Conservation (phyloP, 768 basidiomycete species). For the Kwoniella sp. region DNA sequence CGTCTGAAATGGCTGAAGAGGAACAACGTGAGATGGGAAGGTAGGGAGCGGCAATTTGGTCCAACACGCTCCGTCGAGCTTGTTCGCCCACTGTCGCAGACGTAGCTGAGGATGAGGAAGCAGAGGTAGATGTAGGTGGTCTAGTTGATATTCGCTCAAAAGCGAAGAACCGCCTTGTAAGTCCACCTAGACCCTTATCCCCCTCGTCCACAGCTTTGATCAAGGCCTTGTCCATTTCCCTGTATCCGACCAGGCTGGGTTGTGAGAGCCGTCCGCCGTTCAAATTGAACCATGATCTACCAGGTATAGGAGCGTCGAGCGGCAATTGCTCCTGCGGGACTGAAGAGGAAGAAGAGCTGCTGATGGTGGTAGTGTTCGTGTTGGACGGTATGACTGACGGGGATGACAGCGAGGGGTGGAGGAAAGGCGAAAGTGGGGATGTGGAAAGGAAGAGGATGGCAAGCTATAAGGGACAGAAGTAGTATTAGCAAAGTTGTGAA, state of each 20-base stretch:
- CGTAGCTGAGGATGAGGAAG: neutral
- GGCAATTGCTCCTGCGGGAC: conserved; percentile 12
- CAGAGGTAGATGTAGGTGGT: neutral
- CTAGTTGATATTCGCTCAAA: neutral
- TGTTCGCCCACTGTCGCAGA: neutral
- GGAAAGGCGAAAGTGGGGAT: conserved; percentile 12
- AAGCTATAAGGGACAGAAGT: conserved; percentile 9
- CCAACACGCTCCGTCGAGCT: neutral
- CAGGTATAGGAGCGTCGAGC: conserved; percentile 17
- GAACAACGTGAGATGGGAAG: neutral
- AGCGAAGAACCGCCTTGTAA: neutral
- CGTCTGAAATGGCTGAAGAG: neutral
- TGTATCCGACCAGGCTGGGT: conserved; percentile 32
- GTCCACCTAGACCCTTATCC: neutral
- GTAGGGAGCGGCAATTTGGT: neutral
- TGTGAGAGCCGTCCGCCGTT: conserved; percentile 31
- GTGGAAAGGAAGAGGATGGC: conserved; percentile 22
- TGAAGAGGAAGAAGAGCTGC: too few species aligned
- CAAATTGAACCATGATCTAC: conserved; percentile 33
- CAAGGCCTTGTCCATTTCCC: conserved; percentile 21
- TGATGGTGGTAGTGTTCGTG: neutral
- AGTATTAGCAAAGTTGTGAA: neutral
- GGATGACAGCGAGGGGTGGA: conserved; percentile 10
- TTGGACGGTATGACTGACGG: conserved; percentile 13
- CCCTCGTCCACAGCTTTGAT: neutral